These are phyloP conservation scores for Boletus edulis DNA, from an alignment of 768 basidiomycete genomes.

Conservation along the genomic window DNA sequence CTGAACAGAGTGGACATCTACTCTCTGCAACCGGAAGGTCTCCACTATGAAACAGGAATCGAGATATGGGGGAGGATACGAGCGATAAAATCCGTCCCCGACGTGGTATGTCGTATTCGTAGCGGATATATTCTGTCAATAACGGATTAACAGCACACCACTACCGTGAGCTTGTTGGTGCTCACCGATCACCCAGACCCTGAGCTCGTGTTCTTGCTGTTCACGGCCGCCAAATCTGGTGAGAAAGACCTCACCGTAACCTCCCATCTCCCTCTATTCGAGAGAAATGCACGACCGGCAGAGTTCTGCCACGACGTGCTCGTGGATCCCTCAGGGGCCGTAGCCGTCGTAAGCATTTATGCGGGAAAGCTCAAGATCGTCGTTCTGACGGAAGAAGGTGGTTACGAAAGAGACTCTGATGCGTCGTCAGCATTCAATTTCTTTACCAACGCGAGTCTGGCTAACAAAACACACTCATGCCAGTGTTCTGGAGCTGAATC, in stretches of 20 bases:
- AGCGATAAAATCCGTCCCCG: slow-evolving; percentile 52
- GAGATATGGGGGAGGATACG: slow-evolving; percentile 72
- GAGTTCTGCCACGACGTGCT: slow-evolving; percentile 73
- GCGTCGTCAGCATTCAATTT: slow-evolving; percentile 47
- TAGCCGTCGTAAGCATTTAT: slow-evolving; percentile 67
- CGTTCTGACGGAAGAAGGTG: slow-evolving; percentile 48
- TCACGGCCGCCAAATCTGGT: slow-evolving; percentile 37
- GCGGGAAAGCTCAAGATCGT: slow-evolving; percentile 68
- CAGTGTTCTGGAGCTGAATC: slow-evolving; percentile 65
- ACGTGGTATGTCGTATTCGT: slow-evolving; percentile 40
- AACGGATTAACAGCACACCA: slow-evolving; percentile 26
- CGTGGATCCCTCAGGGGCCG: slow-evolving; percentile 58
- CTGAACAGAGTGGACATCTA: slow-evolving; percentile 65
- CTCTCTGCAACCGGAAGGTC: slow-evolving; percentile 58
- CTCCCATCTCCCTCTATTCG: slow-evolving; percentile 51
- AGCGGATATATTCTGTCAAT: slow-evolving; percentile 1
- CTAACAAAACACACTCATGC: slow-evolving; percentile 4
- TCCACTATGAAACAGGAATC: slow-evolving; percentile 54
- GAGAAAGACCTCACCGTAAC: slow-evolving; percentile 35
- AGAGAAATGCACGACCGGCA: slow-evolving; percentile 54
- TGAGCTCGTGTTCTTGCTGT: slow-evolving; percentile 62
- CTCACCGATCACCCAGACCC: slow-evolving; percentile 78
- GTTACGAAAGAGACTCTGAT: slow-evolving; percentile 57
- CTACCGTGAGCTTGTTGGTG: slow-evolving; percentile 50
- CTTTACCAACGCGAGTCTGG: neutral